These are phyloP conservation scores for Phytophthora lateralis DNA, from an alignment of 352 stramenopile genomes.

Conservation along the genomic window DNA sequence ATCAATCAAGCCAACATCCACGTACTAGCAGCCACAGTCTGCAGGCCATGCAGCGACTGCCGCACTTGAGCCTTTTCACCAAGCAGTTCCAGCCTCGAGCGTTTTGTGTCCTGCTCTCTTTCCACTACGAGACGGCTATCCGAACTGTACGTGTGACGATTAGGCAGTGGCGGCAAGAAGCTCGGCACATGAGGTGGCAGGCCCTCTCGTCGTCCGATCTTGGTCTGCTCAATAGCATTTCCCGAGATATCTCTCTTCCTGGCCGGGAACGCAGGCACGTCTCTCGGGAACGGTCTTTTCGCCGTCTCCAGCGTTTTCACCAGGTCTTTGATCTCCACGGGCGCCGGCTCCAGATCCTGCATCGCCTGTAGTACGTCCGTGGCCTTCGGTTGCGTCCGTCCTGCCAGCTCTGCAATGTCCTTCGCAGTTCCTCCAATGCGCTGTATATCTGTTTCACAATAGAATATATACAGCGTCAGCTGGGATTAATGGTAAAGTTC, in stretches of 20 bases:
- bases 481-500: background rate
- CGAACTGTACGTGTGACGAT: conserved; percentile 64
- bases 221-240: conserved; percentile 58
- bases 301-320: conserved; percentile 58
- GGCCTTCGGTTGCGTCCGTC: conserved; percentile 51
- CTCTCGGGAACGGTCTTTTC: conserved; percentile 58
- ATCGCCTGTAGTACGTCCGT: conserved; percentile 57
- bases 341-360: conserved; percentile 47
- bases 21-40: conserved; percentile 50
- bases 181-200: conserved; percentile 54
- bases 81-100: conserved; percentile 54
- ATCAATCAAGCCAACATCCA: background rate
- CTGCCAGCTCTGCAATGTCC: conserved; percentile 59
- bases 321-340: conserved; percentile 53
- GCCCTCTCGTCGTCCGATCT: conserved; percentile 59
- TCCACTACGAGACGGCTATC: conserved; percentile 61
- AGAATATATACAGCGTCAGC: background rate
- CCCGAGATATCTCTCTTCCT: conserved; percentile 52
- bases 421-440: conserved; percentile 53
- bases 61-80: conserved; percentile 67
- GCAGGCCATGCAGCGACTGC: conserved; percentile 58
- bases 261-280: conserved; percentile 57
- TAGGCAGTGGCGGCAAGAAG: conserved; percentile 58
- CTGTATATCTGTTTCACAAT: conserved; percentile 44
- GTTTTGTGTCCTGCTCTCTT: conserved; percentile 58